Conservation (phyloP, 2,329 filamentous ascomycete genomes). For the Lachnum nothofagi region DNA sequence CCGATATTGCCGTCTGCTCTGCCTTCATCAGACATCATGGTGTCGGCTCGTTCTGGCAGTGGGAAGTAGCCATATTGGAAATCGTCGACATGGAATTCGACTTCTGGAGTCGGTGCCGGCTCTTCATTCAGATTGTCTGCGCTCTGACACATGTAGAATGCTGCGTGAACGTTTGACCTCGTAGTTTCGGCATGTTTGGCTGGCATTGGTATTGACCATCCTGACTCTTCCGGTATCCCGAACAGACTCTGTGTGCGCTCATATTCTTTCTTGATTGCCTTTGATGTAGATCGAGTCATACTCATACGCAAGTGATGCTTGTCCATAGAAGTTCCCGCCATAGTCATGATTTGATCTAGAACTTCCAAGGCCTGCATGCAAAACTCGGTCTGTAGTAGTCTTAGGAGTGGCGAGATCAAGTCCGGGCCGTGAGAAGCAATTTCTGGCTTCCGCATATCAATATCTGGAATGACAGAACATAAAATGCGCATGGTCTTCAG, state of each 20-base stretch:
- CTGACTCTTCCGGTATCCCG: constrained; percentile 90
- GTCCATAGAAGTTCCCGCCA: constrained; percentile 87
- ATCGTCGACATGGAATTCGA: constrained; percentile 90
- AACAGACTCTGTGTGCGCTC: constrained; percentile 91
- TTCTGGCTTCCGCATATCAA: constrained; percentile 88
- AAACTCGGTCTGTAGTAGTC: constrained; percentile 85
- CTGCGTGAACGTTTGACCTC: constrained; percentile 86
- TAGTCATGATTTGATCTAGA: constrained; percentile 89
- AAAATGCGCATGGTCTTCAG: constrained; percentile 88
- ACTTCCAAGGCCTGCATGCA: constrained; percentile 90
- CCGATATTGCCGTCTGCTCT: constrained; percentile 69
- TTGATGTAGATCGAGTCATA: constrained; percentile 85
- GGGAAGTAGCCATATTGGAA: constrained; percentile 64
- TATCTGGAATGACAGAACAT: constrained; percentile 75
- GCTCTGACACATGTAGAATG: constrained; percentile 88
- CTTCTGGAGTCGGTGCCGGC: constrained; percentile 67
- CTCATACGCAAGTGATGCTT: constrained; percentile 95
- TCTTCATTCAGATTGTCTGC: constrained; percentile 54
- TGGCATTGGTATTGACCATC: constrained; percentile 92
- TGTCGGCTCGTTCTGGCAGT: constrained; percentile 62
- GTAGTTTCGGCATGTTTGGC: constrained; percentile 84
- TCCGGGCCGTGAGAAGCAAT: constrained; percentile 89
- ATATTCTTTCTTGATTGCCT: constrained; percentile 85
- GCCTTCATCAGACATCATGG: constrained; percentile 76
- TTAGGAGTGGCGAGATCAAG: constrained; percentile 84